These are phyloP conservation scores for Plectosphaerella sp. DNA, from an alignment of 2,329 filamentous ascomycete species.

Conservation along the genomic window DNA sequence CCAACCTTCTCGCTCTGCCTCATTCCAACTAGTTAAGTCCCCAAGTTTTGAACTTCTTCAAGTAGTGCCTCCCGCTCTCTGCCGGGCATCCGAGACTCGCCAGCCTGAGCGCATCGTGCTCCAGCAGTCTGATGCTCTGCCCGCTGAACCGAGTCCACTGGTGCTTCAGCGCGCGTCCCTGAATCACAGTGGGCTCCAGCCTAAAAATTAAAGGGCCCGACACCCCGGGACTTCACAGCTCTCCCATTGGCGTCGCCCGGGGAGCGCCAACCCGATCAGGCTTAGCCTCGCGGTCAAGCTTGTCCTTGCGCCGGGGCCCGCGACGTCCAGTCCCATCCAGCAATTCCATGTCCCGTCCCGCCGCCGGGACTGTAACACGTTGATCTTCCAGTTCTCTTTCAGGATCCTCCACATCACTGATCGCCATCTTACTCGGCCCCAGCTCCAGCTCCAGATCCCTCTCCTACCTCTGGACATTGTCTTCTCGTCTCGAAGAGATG, in stretches of 20 bases:
- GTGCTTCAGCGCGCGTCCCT: too few relatives aligned
- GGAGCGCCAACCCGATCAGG: background rate
- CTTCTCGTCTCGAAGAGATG: background rate
- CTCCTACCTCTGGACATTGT: background rate
- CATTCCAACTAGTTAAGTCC: too few relatives aligned
- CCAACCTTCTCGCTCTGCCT: too few relatives aligned
- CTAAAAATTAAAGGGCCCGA: background rate
- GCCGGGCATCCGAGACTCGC: too few relatives aligned
- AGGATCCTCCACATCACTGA: background rate
- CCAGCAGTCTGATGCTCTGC: too few relatives aligned
- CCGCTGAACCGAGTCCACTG: too few relatives aligned
- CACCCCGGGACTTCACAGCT: background rate
- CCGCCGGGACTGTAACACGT: slow-evolving; percentile 2
- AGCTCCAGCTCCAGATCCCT: background rate
- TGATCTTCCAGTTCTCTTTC: slow-evolving; percentile 1
- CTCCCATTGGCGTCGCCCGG: background rate
- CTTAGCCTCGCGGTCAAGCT: background rate
- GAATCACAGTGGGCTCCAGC: background rate
- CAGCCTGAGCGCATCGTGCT: too few relatives aligned
- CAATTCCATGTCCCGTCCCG: too few relatives aligned
- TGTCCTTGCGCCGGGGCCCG: background rate
- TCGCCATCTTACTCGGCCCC: background rate
- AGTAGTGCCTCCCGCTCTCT: too few relatives aligned
- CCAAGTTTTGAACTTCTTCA: too few relatives aligned
- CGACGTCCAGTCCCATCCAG: background rate